Evolutionary conservation across 2,329 filamentous ascomycete genomes (phyloP).

Genomic region (Ciborinia camelliae): DNA sequence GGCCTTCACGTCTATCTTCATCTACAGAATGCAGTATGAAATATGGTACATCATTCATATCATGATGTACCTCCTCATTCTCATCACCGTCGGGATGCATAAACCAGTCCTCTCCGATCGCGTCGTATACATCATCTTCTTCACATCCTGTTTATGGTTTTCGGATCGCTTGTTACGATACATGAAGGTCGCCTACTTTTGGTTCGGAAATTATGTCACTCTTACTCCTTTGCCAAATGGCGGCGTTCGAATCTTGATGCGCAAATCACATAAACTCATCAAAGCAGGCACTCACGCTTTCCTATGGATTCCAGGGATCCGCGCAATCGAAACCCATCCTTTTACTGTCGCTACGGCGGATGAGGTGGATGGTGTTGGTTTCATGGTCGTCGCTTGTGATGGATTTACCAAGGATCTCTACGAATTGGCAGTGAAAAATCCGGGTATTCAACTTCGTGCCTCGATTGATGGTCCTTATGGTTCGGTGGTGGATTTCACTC

Average conservation of each 20-base stretch:
- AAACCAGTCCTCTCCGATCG: slow-evolving; percentile 45
- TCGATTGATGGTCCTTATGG: slow-evolving; percentile 61
- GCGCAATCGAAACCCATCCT: slow-evolving; percentile 57
- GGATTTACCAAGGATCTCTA: slow-evolving; percentile 58
- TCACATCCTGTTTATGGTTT: slow-evolving; percentile 48
- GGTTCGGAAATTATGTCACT: slow-evolving; percentile 50
- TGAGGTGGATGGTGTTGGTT: slow-evolving; percentile 44
- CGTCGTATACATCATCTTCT: slow-evolving; percentile 43
- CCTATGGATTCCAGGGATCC: slow-evolving; percentile 59
- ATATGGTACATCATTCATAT: slow-evolving; percentile 54
- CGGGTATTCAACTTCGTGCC: slow-evolving; percentile 47
- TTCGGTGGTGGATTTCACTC: slow-evolving; percentile 50
- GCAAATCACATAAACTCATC: slow-evolving; percentile 41
- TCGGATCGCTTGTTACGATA: slow-evolving; percentile 50
- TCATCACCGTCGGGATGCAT: slow-evolving; percentile 51
- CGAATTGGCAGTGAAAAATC: slow-evolving; percentile 48
- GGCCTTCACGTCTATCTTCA: slow-evolving; percentile 18
- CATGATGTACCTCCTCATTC: slow-evolving; percentile 46
- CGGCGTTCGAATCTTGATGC: slow-evolving; percentile 54
- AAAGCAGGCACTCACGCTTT: slow-evolving; percentile 59
- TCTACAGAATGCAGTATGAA: slow-evolving; percentile 49
- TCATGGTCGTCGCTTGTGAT: slow-evolving; percentile 55
- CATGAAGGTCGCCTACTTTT: slow-evolving; percentile 44
- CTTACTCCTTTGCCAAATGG: slow-evolving; percentile 53
- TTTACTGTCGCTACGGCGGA: slow-evolving; percentile 54